Evolutionary conservation across 2,329 filamentous ascomycete genomes (phyloP).

Genomic region (Colletotrichum sp.): DNA sequence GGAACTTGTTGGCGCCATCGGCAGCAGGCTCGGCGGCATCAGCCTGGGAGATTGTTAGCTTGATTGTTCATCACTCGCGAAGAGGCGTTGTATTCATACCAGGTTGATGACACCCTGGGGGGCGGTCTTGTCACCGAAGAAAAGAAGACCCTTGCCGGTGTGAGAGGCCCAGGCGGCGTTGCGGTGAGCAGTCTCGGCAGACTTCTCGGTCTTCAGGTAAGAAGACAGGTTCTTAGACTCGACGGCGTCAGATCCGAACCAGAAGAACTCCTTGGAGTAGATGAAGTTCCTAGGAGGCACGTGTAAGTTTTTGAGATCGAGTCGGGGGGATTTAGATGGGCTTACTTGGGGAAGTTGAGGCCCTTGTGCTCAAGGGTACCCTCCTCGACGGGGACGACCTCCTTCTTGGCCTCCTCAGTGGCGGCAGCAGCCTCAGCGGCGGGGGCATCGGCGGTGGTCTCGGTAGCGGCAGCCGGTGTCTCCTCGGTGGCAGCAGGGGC

Average conservation of each 20-base stretch:
- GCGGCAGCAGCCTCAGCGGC: conserved; percentile 35
- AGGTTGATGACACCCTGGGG: conserved; percentile 85
- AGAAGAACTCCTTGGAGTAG: conserved; percentile 94
- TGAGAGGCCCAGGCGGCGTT: conserved; percentile 88
- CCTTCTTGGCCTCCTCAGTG: conserved; percentile 51
- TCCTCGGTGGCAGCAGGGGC: conserved; percentile 45
- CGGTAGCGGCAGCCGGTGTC: conserved; percentile 35
- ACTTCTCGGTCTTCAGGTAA: conserved; percentile 91
- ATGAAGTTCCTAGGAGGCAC: conserved; percentile 72
- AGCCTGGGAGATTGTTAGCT: conserved; percentile 45
- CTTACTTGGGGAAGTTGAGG: conserved; percentile 85
- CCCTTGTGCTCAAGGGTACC: conserved; percentile 91
- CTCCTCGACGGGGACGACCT: conserved; percentile 76
- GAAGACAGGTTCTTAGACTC: conserved; percentile 74
- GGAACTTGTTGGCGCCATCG: conserved; percentile 82
- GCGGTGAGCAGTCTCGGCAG: conserved; percentile 73
- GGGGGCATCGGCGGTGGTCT: conserved; percentile 44
- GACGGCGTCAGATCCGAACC: conserved; percentile 76
- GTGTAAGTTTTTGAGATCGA: conserved; percentile 25
- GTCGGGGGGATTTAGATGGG: background rate
- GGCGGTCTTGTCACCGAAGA: conserved; percentile 84
- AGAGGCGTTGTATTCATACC: conserved; percentile 55
- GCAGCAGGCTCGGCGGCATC: conserved; percentile 73
- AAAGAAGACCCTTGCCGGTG: conserved; percentile 94
- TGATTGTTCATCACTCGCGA: background rate